Base-by-base conservation (phyloP, 129 eudicot species). In the Glebionis coronaria region DNA sequence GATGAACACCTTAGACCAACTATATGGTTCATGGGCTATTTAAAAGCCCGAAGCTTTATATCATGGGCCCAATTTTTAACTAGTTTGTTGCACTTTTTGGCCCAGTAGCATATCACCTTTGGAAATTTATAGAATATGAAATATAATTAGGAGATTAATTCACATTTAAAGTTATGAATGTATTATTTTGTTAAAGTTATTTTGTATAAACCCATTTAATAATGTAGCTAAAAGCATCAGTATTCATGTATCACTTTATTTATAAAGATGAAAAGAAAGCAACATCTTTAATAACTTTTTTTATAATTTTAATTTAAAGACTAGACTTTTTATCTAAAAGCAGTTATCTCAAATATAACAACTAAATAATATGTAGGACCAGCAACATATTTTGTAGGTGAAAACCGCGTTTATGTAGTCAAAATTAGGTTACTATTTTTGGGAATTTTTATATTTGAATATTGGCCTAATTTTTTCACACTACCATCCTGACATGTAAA, bases 321-420 rank as follows among this genome's bases (percentile, higher is more conserved):
- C 65, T 28, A 25, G 9, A 65, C 69, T 28, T 46, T 46, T 46
- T 7, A 7, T 8, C 23, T 45, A n/a, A 46, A 3, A 50, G 27
- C 19, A 50, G 3, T 64, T 7, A 45, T 14, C 21, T 46, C 3
- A 21, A 45, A 46, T 5, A 46, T 12, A 21, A 1, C 5, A 23
- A 3, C 12, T 14, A 6, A 14, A 4, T 10, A 20, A 44, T 68
- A 44, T 68, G n/a, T 49, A 68, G 47, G 35, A 29, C 29, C 63
- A 6, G 35, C 49, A 19, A 68, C 9, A 40, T 68, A 53, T 19
- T 70, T 5, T n/a, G n/a, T 70, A 14, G 60, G 68, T 9, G 47
- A 70, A 44, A 59, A 9, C 50, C 60, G 50, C 61, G 68, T 70
- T 46, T 69, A 15, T 12, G 9, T 10, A 55, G 59, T 65, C 70